Percentiles rank a stretch among this genome's conserved stretches.
Evolutionary conservation across 352 stramenopile species (phyloP).

Genomic region (Pythium rhizo-oryzae): DNA sequence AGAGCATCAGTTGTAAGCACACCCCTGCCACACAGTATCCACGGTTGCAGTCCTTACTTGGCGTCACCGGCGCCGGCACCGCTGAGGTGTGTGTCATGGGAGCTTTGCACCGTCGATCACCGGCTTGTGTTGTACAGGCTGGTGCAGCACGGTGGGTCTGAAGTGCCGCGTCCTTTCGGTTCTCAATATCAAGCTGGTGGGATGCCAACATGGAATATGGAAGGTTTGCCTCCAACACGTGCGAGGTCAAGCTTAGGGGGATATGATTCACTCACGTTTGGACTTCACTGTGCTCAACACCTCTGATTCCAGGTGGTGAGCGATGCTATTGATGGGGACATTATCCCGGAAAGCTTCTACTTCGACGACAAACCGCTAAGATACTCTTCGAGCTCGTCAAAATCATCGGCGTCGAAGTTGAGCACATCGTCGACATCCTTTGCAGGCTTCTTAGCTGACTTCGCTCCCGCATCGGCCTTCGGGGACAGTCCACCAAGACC

Average conservation of each 20-base stretch:
- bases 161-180: conserved; percentile 17
- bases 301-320: neutral
- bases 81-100: conserved; percentile 6
- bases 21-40: neutral
- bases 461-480: conserved; percentile 38
- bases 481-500: conserved; percentile 59
- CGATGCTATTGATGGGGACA: neutral
- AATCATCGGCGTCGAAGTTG: conserved; percentile 88
- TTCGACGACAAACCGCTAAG: conserved; percentile 74
- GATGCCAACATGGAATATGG: conserved; percentile 3
- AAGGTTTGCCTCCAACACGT: conserved; percentile 4
- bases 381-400: conserved; percentile 89
- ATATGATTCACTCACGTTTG: conserved; percentile 10
- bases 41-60: conserved; percentile 12
- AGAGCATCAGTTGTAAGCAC: neutral
- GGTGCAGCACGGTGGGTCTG: neutral
- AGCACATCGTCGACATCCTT: conserved; percentile 64
- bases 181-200: neutral
- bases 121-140: neutral
- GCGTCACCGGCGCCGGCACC: neutral
- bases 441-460: conserved; percentile 27
- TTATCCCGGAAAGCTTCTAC: conserved; percentile 12
- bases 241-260: neutral
- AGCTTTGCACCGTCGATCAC: neutral
- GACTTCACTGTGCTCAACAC: neutral